phyloP scores from a whole-genome alignment of 1,284 basidiomycete genomes.

The Fomes fomentarius region DNA sequence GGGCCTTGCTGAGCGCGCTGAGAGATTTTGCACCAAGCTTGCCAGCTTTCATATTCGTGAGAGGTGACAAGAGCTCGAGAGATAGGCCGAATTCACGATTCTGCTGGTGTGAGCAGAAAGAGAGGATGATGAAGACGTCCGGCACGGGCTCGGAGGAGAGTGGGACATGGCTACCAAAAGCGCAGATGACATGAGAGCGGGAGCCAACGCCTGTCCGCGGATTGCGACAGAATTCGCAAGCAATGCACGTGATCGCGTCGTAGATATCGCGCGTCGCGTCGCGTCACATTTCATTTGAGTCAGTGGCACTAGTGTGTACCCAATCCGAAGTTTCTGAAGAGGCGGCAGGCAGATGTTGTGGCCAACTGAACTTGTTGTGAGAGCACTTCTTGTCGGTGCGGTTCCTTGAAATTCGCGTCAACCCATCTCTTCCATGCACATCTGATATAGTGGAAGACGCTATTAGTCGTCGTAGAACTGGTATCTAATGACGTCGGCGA shows the following conservation, averaged over 20 bases:
- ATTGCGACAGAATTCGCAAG: slow-evolving; percentile 34
- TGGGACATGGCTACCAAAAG: slow-evolving; percentile 6
- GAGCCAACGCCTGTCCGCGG: slow-evolving; percentile 10
- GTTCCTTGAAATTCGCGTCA: no score
- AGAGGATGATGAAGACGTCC: slow-evolving; percentile 11
- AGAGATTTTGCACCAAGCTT: slow-evolving; percentile 21
- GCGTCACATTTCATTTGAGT: no score
- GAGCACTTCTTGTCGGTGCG: no score
- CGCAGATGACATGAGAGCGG: slow-evolving; percentile 1
- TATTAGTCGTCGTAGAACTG: no score
- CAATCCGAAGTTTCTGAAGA: no score
- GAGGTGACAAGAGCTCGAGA: background rate
- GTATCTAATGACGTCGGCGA: no score
- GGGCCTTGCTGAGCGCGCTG: slow-evolving; percentile 18
- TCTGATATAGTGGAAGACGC: no score
- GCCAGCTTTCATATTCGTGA: slow-evolving; percentile 23
- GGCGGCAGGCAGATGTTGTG: background rate
- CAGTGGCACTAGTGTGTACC: no score
- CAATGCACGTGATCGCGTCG: slow-evolving; percentile 24
- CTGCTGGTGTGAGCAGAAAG: no score
- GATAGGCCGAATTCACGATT: no score
- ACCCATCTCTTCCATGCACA: no score
- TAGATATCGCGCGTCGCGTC: background rate
- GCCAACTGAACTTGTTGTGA: no score
- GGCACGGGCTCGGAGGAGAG: background rate